Evolutionary conservation across 257 asterid species (phyloP).

Genomic region (Buddleja alternifolia): DNA sequence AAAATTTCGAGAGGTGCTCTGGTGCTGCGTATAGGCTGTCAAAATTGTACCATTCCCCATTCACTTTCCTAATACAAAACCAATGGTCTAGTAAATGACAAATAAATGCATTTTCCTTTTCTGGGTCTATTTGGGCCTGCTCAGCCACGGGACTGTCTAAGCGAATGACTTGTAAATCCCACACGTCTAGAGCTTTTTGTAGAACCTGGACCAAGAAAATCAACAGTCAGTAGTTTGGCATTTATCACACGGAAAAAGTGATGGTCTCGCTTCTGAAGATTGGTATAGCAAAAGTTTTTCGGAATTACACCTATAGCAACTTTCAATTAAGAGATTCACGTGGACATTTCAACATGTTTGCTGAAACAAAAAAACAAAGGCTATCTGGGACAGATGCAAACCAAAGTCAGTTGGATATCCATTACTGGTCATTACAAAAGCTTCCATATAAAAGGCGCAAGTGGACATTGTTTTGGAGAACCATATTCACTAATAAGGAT

Average conservation of each 20-base stretch:
- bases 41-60: conserved; percentile 81
- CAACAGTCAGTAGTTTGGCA: neutral
- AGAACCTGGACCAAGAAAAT: conserved; percentile 59
- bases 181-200: conserved; percentile 87
- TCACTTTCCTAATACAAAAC: conserved; percentile 94
- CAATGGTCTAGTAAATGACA: conserved; percentile 94
- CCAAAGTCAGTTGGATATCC: too few species aligned
- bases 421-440: too few species aligned
- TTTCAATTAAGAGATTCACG: too few species aligned
- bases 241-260: neutral
- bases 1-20: conserved; percentile 91
- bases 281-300: too few species aligned
- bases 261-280: neutral
- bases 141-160: conserved; percentile 92
- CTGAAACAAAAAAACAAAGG: too few species aligned
- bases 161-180: conserved; percentile 94
- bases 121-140: conserved; percentile 90
- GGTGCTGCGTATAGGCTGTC: conserved; percentile 78
- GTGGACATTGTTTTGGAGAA: too few species aligned
- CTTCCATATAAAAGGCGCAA: too few species aligned
- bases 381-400: too few species aligned
- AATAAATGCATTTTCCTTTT: conserved; percentile 82
- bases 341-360: too few species aligned
- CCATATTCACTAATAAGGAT: too few species aligned
- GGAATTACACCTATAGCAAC: too few species aligned